Conservation (phyloP, 1,284 basidiomycete species). For the Ceratobasidium sp. region DNA sequence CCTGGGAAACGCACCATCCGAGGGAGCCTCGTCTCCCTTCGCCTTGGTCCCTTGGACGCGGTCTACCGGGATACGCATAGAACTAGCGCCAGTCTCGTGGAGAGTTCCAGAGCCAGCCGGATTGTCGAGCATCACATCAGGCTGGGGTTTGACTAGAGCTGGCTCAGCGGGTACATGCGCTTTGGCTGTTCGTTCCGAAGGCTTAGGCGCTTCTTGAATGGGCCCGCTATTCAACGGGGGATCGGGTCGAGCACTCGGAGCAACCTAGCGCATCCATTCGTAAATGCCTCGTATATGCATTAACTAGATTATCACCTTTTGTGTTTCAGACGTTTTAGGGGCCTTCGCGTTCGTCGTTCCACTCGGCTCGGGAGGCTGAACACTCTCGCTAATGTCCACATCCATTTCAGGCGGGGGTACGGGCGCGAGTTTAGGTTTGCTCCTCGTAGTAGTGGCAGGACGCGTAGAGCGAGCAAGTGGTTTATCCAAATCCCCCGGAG, state of each 20-base stretch:
- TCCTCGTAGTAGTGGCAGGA: neutral
- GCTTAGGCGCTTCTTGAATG: no score
- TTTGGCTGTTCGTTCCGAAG: neutral
- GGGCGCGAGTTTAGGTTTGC: neutral
- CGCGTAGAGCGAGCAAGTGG: neutral
- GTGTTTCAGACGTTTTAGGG: neutral
- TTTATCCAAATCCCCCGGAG: neutral
- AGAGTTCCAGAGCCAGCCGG: no score
- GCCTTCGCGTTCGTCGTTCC: neutral
- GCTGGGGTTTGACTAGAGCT: neutral
- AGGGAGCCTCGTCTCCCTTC: neutral
- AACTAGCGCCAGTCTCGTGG: no score
- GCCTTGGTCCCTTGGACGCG: neutral
- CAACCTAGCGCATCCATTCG: neutral
- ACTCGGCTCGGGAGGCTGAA: neutral
- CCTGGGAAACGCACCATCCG: conserved; percentile 9
- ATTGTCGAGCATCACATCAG: neutral
- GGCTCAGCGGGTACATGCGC: neutral
- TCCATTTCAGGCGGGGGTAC: neutral
- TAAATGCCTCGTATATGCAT: no score
- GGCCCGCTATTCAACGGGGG: neutral
- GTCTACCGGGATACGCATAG: no score
- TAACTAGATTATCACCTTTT: no score
- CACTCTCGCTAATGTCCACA: neutral
- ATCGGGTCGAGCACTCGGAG: neutral